Base-by-base conservation (phyloP, 1,139 yeast species). In the Hanseniaspora sp. region DNA sequence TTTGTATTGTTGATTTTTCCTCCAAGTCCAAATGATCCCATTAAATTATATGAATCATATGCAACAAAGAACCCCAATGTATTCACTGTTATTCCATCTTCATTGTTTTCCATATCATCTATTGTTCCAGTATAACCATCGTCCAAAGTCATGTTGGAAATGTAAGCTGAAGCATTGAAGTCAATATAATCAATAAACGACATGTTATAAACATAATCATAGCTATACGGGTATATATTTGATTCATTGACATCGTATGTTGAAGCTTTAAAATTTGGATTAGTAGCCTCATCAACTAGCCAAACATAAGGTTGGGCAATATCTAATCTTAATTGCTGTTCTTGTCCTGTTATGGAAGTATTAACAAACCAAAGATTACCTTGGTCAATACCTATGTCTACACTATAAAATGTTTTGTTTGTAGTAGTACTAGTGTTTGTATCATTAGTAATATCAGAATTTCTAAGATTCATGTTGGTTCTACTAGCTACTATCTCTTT, bases 21-120 rank as follows among this genome's bases (percentile, higher is more conserved):
- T 3, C 82, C 81, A 5, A 83, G 63, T 1, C 88, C 90, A 17
- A 82, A 63, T 9, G 77, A 78, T 12, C 86, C 86, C 3, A 71
- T 67, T n/a, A 68, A 62, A 39, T 73, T 71, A 56, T 69, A 65
- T 2, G 82, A 69, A 5, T 68, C 67, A 47, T 71, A 67, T 0
- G 69, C 68, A 43, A 61, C 58, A 11, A 74, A 56, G 56, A 76
- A 74, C 8, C 45, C 45, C 13, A 41, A 5, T 8, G 42, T 39
- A 28, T 39, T 39, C 4, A 17, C 17, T 0, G 67, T 60, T 6
- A 60, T 38, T 37, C 61, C 59, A 7, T 56, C 55, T 6, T 64
- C 39, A 13, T 54, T 38, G 7, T 3, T 2, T 37, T 37, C 7
- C 40, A 37, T n/a, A 39, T 18, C 17, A 6, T 3, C 43, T 18